phyloP scores from a whole-genome alignment of 768 basidiomycete species.

The Porphyrellus cyaneotinctus region DNA sequence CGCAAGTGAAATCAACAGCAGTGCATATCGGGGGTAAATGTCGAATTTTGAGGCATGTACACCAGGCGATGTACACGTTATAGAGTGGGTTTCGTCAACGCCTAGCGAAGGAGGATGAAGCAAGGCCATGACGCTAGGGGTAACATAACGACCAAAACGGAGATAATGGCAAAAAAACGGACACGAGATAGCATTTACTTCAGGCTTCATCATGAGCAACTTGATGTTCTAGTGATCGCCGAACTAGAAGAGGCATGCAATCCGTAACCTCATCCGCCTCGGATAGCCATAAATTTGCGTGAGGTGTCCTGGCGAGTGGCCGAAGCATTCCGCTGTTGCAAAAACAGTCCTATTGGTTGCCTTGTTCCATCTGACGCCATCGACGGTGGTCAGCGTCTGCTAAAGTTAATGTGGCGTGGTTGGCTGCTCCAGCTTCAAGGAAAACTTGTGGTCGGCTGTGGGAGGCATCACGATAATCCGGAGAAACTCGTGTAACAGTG shows the following conservation, averaged over 20 bases:
- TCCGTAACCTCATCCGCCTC: not conserved
- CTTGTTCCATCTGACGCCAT: not conserved
- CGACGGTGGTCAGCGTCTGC: conserved; percentile 3
- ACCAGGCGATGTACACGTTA: conserved; percentile 25
- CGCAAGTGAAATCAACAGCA: conserved; percentile 20
- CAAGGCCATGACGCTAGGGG: conserved; percentile 17
- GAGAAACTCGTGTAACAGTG: conserved; percentile 15
- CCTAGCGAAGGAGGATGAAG: conserved; percentile 19
- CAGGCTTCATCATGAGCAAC: conserved; percentile 1
- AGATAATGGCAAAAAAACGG: conserved; percentile 9
- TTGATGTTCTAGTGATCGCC: conserved; percentile 1
- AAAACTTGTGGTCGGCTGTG: conserved; percentile 26
- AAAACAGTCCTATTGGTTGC: not conserved
- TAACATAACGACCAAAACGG: conserved; percentile 1
- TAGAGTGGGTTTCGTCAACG: conserved; percentile 16
- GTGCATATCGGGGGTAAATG: conserved; percentile 14
- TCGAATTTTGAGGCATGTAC: conserved; percentile 16
- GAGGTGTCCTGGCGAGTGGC: not conserved
- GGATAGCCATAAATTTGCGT: conserved; percentile 5
- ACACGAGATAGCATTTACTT: conserved; percentile 3
- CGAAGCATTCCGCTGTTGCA: not conserved
- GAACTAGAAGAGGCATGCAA: not conserved
- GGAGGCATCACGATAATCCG: conserved; percentile 10
- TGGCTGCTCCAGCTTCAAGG: conserved; percentile 13
- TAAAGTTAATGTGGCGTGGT: conserved; percentile 6